Percentiles rank a stretch among this genome's conserved stretches.
phyloP scores from a whole-genome alignment of 1,284 basidiomycete species.

The Ganoderma boninense region DNA sequence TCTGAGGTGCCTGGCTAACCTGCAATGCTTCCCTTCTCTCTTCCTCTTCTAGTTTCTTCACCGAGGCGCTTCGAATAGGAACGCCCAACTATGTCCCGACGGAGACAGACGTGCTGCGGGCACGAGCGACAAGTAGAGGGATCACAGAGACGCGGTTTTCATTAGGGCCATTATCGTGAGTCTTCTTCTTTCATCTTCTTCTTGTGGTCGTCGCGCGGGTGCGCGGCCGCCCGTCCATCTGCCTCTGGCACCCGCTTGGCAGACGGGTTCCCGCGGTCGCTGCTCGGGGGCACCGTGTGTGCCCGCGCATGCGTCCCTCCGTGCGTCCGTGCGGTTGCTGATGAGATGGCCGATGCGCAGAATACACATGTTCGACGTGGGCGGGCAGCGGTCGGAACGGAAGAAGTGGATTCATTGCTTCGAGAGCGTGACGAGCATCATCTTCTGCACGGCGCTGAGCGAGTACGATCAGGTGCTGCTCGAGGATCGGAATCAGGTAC shows the following conservation, averaged over 20 bases:
- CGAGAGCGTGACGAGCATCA: slow-evolving; percentile 94
- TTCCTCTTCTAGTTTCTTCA: slow-evolving; percentile 77
- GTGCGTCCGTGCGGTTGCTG: slow-evolving; percentile 10
- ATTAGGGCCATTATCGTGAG: slow-evolving; percentile 72
- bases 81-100: slow-evolving; percentile 84
- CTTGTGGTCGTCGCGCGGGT: too few relatives aligned
- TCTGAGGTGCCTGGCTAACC: slow-evolving; percentile 12
- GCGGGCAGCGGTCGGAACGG: slow-evolving; percentile 91
- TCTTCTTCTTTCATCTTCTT: slow-evolving; percentile 1
- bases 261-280: slow-evolving; percentile 1
- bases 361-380: slow-evolving; percentile 96
- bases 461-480: slow-evolving; percentile 94
- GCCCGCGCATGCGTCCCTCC: background rate
- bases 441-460: slow-evolving; percentile 93
- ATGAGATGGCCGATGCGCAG: slow-evolving; percentile 49
- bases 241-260: background rate
- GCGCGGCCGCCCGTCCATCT: background rate
- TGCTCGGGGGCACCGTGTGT: background rate
- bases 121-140: slow-evolving; percentile 91
- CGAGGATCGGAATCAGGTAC: slow-evolving; percentile 81
- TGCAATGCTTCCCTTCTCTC: background rate
- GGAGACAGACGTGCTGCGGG: slow-evolving; percentile 89
- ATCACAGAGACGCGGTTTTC: slow-evolving; percentile 91
- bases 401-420: slow-evolving; percentile 98
- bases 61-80: slow-evolving; percentile 85